phyloP scores from a whole-genome alignment of 495 filamentous ascomycete genomes.

The Immersiella caudata region DNA sequence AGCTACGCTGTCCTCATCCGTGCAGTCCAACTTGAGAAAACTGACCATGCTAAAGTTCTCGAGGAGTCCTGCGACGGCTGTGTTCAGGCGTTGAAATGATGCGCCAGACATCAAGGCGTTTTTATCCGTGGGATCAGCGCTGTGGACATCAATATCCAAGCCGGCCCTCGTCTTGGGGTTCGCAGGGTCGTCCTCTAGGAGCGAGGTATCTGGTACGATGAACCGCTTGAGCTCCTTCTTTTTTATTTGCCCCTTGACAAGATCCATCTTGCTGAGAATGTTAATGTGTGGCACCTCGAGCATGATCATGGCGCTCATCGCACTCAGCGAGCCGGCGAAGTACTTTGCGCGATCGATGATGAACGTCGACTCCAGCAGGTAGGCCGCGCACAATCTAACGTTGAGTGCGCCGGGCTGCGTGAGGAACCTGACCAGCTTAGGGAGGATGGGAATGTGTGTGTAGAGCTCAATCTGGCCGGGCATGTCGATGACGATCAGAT shows the following conservation, averaged over 20 bases:
- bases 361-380: slow-evolving; percentile 93
- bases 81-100: slow-evolving; percentile 77
- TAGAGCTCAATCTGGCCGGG: slow-evolving; percentile 99
- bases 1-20: slow-evolving; percentile 90
- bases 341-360: slow-evolving; percentile 94
- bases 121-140: slow-evolving; percentile 58
- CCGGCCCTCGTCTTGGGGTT: slow-evolving; percentile 50
- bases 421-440: slow-evolving; percentile 80
- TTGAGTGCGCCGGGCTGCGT: slow-evolving; percentile 78
- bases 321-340: slow-evolving; percentile 91
- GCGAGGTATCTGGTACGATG: slow-evolving; percentile 74
- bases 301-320: slow-evolving; percentile 99
- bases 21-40: slow-evolving; percentile 84
- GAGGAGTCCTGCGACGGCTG: slow-evolving; percentile 83
- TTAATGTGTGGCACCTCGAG: slow-evolving; percentile 95
- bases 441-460: slow-evolving; percentile 92
- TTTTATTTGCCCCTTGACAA: slow-evolving; percentile 79
- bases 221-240: slow-evolving; percentile 86
- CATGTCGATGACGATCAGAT: slow-evolving; percentile 97
- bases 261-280: slow-evolving; percentile 94
- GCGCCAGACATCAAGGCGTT: slow-evolving; percentile 75
- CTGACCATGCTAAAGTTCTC: slow-evolving; percentile 98
- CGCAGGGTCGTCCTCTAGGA: slow-evolving; percentile 71
- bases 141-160: slow-evolving; percentile 44
- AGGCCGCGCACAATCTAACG: slow-evolving; percentile 90